Conservation (phyloP, 2,329 filamentous ascomycete genomes). For the Knufia fluminis region DNA sequence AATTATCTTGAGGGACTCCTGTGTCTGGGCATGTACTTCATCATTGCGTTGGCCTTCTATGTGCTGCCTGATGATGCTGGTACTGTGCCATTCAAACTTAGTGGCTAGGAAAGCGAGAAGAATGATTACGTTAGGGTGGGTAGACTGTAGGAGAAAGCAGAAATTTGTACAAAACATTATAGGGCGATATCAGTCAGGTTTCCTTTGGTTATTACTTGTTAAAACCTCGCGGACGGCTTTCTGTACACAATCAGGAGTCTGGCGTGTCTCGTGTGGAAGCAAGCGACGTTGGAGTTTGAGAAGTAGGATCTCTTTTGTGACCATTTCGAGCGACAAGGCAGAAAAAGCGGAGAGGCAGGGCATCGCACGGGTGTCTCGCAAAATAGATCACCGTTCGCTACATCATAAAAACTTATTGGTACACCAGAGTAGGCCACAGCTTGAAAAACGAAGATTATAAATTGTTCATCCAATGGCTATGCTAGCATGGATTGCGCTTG, state of each 20-base stretch:
- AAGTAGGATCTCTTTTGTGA: not conserved
- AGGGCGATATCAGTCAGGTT: not conserved
- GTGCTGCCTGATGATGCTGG: slow-evolving; percentile 37
- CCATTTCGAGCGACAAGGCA: not conserved
- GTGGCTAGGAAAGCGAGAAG: not conserved
- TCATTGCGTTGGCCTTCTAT: slow-evolving; percentile 40
- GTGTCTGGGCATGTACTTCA: slow-evolving; percentile 47
- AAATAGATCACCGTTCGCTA: not conserved
- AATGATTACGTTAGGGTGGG: not conserved
- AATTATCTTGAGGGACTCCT: slow-evolving; percentile 79
- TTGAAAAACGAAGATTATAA: not conserved
- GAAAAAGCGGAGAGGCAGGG: not conserved
- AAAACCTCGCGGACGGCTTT: not conserved
- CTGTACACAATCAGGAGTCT: not conserved
- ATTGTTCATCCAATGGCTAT: not conserved
- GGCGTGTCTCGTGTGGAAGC: not conserved
- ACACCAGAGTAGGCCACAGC: too few species aligned
- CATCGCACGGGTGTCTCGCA: not conserved
- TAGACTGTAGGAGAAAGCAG: not conserved
- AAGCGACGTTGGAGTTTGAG: not conserved
- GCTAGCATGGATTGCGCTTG: too few species aligned
- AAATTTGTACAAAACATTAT: not conserved
- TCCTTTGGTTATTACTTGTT: not conserved
- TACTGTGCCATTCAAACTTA: not conserved
- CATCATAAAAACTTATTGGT: too few species aligned